Conservation (phyloP, 306 rosid species). For the Cicer cuneatum region DNA sequence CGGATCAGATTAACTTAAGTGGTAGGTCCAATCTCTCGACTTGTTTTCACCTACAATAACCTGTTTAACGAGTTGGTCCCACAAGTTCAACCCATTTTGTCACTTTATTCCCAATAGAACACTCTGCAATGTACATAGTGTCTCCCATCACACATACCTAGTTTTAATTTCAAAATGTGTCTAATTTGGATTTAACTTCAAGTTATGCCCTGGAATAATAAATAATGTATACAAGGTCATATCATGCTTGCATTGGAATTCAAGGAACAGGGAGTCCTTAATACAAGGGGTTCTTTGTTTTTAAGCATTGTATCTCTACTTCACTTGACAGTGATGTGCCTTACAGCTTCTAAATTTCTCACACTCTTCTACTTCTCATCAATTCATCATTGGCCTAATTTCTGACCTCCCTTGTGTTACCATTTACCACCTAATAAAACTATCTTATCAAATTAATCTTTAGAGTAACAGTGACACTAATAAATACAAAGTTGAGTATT, state of each 20-base stretch:
- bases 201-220: conserved; percentile 42
- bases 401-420: no score
- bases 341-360: neutral
- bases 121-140: no score
- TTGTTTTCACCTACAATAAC: no score
- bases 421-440: no score
- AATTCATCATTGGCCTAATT: no score
- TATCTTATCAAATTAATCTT: conserved; percentile 3
- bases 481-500: neutral
- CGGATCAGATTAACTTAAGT: no score
- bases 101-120: no score
- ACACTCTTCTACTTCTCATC: conserved; percentile 22
- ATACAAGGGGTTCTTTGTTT: conserved; percentile 50
- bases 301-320: conserved; percentile 53
- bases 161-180: conserved; percentile 29
- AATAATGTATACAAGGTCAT: conserved; percentile 22
- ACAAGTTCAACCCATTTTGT: no score
- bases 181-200: conserved; percentile 48
- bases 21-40: no score
- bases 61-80: no score
- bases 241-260: conserved; percentile 70
- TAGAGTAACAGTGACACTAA: neutral
- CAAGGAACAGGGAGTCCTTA: conserved; percentile 56
- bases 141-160: neutral
- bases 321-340: conserved; percentile 46